Evolutionary conservation across 192 early-diverging fungal species (phyloP).

Genomic region (Backusella parvicylindrica): DNA sequence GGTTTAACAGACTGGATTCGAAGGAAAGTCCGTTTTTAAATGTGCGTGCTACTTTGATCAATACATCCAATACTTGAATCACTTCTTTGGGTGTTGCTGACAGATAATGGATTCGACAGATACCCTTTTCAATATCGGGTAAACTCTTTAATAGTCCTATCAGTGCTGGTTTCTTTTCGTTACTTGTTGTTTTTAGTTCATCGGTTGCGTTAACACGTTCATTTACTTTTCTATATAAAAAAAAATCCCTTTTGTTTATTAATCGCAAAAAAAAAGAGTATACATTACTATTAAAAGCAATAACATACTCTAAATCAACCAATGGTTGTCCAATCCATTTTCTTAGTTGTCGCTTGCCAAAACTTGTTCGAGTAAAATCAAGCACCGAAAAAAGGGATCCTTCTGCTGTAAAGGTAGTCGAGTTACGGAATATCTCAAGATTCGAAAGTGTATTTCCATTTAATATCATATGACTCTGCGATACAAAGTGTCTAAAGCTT

Average conservation of each 20-base stretch:
- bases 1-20: constrained; percentile 31
- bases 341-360: constrained; percentile 61
- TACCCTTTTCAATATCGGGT: constrained; percentile 62
- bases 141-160: constrained; percentile 43
- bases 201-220: constrained; percentile 60
- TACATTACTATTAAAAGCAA: background rate
- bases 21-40: constrained; percentile 20
- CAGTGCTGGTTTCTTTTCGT: constrained; percentile 31
- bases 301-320: constrained; percentile 40
- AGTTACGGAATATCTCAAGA: constrained; percentile 62
- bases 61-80: constrained; percentile 41
- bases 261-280: background rate
- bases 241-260: background rate
- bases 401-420: constrained; percentile 37
- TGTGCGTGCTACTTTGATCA: constrained; percentile 36
- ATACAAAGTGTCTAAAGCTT: constrained; percentile 56
- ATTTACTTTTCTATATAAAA: constrained; percentile 32
- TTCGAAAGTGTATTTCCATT: constrained; percentile 63
- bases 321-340: constrained; percentile 71
- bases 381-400: constrained; percentile 58
- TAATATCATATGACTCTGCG: constrained; percentile 59
- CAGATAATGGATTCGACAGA: constrained; percentile 62
- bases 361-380: constrained; percentile 63
- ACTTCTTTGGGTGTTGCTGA: constrained; percentile 64
- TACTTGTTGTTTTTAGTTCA: constrained; percentile 43